Evolutionary conservation across 805 yeast genomes (phyloP), one percentile per base, ranked within the genome.

Genomic region (Myxozyma vanderwaltii): DNA sequence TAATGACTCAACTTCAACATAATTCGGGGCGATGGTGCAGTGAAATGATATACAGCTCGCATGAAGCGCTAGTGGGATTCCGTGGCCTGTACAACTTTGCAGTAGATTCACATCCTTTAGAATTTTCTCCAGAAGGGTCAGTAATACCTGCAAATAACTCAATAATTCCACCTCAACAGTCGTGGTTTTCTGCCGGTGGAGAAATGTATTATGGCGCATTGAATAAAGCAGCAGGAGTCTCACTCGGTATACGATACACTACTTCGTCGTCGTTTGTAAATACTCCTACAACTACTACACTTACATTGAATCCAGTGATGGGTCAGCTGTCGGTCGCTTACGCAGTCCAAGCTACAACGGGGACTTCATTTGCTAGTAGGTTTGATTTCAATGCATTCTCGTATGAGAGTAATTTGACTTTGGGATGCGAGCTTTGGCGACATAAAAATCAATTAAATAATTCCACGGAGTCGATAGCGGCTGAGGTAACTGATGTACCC

Each of bases 331-430:
- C 96, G 2, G 86, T 96, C 1, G 86, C 96, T 0, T 94, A 91
- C 70, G 83, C 96, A 0, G 89, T 91, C 35, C 85, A 86, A 68
- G 88, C 97, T 0, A 83, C 89, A 1, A 79, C 84, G 1, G 80
- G 82, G 31, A 83, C 92, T 0, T 86, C 96, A 0, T 85, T 92
- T 55, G 83, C 91, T 48, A 88, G 96, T 4, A 81, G 86, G 58
- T 91, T 90, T 69, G 96, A 89, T 69, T 92, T 94, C 73, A 94
- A 94, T 70, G 75, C 90, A 54, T 92, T 89, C 70, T 92, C 98
- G 0, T 91, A 92, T 68, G 88, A 89, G 64, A 88, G 96, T 54
- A 89, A 92, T 70, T 75, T 94, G 50, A 84, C 92, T 0, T 73
- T 94, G 27, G 99, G 99, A 2, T 84, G 89, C 67, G 97, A 91